phyloP scores from a whole-genome alignment of 805 yeast species.

The Crinitomyces ghanaensis region DNA sequence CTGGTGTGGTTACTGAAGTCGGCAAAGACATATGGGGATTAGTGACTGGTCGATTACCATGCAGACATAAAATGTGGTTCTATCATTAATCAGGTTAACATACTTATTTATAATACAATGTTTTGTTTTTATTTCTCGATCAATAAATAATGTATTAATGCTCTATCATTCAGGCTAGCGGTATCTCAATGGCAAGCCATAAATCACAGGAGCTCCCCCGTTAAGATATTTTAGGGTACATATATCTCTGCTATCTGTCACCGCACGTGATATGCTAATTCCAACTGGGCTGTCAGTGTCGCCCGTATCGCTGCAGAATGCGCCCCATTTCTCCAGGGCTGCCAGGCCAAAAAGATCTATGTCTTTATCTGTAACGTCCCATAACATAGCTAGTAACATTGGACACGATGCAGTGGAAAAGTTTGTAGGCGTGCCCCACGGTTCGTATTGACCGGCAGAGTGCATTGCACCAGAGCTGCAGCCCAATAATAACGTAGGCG shows the following conservation, averaged over 20 bases:
- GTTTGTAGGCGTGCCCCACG: slow-evolving; percentile 65
- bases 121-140: too few relatives aligned
- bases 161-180: too few relatives aligned
- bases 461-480: slow-evolving; percentile 76
- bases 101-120: too few relatives aligned
- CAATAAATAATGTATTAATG: too few relatives aligned
- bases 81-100: too few relatives aligned
- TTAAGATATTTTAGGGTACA: slow-evolving; percentile 69
- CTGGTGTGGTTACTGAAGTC: too few relatives aligned
- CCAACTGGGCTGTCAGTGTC: background rate
- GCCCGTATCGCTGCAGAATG: slow-evolving; percentile 26
- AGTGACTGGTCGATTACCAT: too few relatives aligned
- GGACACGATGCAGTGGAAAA: slow-evolving; percentile 77
- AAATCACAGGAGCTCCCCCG: slow-evolving; percentile 87
- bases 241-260: slow-evolving; percentile 46
- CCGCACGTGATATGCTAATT: slow-evolving; percentile 41
- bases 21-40: too few relatives aligned
- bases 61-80: too few relatives aligned
- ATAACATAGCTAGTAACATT: slow-evolving; percentile 69
- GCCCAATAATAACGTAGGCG: slow-evolving; percentile 54
- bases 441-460: slow-evolving; percentile 47
- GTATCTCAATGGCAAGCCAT: slow-evolving; percentile 62
- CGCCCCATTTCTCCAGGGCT: slow-evolving; percentile 57
- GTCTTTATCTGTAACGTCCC: slow-evolving; percentile 98
- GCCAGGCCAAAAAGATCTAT: slow-evolving; percentile 65